Conservation (phyloP, 352 stramenopile genomes). For the Pythium apleroticum region DNA sequence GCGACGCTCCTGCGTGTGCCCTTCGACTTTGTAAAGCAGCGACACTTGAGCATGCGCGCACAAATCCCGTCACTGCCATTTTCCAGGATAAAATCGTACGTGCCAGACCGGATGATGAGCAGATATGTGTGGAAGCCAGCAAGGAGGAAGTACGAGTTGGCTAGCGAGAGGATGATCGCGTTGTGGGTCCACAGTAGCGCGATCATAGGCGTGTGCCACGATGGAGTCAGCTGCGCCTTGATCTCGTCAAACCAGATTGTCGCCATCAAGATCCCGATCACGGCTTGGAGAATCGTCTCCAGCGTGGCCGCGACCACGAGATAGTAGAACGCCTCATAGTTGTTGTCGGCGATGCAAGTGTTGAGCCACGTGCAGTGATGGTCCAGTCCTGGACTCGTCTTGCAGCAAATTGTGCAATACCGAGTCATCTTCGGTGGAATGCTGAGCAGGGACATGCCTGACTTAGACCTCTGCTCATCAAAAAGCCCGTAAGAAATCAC, state of each 20-base stretch:
- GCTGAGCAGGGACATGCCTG: constrained; percentile 37
- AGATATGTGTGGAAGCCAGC: constrained; percentile 81
- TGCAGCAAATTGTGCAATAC: constrained; percentile 85
- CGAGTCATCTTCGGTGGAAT: constrained; percentile 62
- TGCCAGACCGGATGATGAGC: constrained; percentile 63
- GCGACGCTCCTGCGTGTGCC: constrained; percentile 35
- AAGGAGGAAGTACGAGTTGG: constrained; percentile 70
- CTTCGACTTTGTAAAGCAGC: constrained; percentile 48
- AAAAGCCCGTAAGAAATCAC: neutral
- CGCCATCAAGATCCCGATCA: constrained; percentile 75
- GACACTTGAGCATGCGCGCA: constrained; percentile 74
- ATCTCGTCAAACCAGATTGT: constrained; percentile 69
- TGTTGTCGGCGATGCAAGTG: constrained; percentile 81
- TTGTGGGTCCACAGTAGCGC: constrained; percentile 81
- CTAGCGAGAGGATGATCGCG: constrained; percentile 48
- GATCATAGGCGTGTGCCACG: constrained; percentile 47
- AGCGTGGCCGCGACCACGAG: constrained; percentile 62
- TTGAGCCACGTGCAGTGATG: constrained; percentile 90
- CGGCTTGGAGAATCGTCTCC: constrained; percentile 59
- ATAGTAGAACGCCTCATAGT: constrained; percentile 85
- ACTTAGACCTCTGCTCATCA: constrained; percentile 33
- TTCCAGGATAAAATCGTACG: constrained; percentile 84
- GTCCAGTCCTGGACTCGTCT: constrained; percentile 76
- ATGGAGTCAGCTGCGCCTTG: constrained; percentile 33
- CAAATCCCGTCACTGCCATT: constrained; percentile 76